Conservation (phyloP, 345 rosid genomes). For the Erucastrum elatum region DNA sequence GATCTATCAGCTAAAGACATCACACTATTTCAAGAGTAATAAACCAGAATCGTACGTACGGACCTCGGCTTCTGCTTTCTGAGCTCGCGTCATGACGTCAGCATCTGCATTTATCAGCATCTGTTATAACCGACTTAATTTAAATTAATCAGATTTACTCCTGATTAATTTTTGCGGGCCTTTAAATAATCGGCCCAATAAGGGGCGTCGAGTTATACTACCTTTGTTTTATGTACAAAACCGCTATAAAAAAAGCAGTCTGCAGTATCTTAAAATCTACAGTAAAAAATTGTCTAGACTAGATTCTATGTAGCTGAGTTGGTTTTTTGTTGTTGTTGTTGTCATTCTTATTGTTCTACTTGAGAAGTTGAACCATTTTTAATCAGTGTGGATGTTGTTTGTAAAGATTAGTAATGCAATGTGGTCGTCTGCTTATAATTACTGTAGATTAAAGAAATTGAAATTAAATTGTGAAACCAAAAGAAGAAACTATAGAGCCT, state of each 20-base stretch:
- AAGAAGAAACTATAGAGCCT: background rate
- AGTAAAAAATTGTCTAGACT: background rate
- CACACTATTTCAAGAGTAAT: no score
- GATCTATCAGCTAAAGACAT: background rate
- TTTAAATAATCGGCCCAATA: slow-evolving; percentile 2
- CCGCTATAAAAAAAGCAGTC: no score
- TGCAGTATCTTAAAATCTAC: background rate
- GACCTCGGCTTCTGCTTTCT: slow-evolving; percentile 73
- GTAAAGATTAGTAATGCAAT: background rate
- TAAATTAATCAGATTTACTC: background rate
- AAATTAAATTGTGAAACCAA: background rate
- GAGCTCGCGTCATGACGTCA: slow-evolving; percentile 48
- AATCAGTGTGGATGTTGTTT: background rate
- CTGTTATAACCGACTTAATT: no score
- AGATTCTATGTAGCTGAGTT: background rate
- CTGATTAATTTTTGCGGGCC: slow-evolving; percentile 16
- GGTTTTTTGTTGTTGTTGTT: background rate
- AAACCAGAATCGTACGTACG: slow-evolving; percentile 3
- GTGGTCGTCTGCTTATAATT: background rate
- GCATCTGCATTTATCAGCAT: no score
- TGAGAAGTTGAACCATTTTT: no score
- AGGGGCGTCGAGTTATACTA: background rate
- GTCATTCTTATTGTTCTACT: no score
- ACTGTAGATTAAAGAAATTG: background rate
- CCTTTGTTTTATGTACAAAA: background rate